Base-by-base conservation (phyloP, 495 filamentous ascomycete species). In the Annulohypoxylon nitens region DNA sequence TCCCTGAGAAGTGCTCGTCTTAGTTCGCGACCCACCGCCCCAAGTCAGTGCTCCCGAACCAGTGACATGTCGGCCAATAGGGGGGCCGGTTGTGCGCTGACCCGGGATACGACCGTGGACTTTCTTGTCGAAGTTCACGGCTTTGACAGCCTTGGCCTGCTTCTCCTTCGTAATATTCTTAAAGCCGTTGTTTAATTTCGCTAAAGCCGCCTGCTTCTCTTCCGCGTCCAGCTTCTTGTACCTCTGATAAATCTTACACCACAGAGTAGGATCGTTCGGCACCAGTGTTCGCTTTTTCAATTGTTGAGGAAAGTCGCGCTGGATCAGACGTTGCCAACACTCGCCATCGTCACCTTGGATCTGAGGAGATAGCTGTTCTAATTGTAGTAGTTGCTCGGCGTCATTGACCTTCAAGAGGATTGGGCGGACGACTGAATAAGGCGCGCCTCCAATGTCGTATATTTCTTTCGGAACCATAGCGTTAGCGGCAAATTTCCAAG, bases 181-280 rank as follows among this genome's bases (percentile, higher is more conserved):
- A 20, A 80, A 73, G 12, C 63, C 63, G 7, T 73, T 69, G 53
- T 54, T 68, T 76, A 89, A 78, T 75, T 82, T 55, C 67, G 74
- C 79, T n/a, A 50, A 14, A 70, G 83, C 75, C 75, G 86, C 78
- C 76, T 81, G 78, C 79, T 85, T 83, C 83, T 86, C 73, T 77
- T 87, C 80, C 77, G 84, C 71, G 59, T 83, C 78, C 74, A 85
- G 59, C 47, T 75, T 66, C 48, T 82, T 62, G 73, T 85, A 84
- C 59, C 77, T 76, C 25, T 71, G 57, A 37, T 81, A 84, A 43
- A 84, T 67, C 33, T 80, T 78, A 62, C 75, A 65, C 82, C 82
- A 85, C 41, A 67, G 70, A 48, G 65, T 73, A 1, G 78, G 79
- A 30, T 83, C 67, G 20, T 68, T 74, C 2, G 82, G 79, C 10